Conservation (phyloP, 495 filamentous ascomycete species). For the Xylaria castorea region DNA sequence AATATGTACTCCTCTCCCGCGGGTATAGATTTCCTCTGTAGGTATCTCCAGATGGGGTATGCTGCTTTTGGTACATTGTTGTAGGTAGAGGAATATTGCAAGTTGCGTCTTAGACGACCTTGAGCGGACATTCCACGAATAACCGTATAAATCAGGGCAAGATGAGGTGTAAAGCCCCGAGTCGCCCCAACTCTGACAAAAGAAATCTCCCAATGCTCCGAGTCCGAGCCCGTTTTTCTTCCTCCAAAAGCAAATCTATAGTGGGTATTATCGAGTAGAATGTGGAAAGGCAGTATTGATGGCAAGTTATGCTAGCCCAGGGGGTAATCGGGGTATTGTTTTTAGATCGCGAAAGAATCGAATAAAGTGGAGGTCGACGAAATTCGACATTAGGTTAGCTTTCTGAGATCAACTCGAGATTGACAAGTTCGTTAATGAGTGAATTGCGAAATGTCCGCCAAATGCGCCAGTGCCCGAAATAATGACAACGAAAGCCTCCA, state of each 20-base stretch:
- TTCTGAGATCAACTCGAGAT: conserved; percentile 42
- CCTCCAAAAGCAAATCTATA: conserved; percentile 46
- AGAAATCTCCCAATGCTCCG: conserved; percentile 38
- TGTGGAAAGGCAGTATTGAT: conserved; percentile 38
- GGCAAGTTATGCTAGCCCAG: conserved; percentile 36
- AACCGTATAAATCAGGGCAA: neutral
- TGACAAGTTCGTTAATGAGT: conserved; percentile 38
- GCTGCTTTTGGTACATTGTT: conserved; percentile 26
- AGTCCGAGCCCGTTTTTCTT: conserved; percentile 37
- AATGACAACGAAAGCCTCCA: conserved; percentile 30
- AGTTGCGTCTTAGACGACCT: neutral
- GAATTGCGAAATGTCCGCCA: conserved; percentile 32
- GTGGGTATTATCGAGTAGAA: conserved; percentile 50
- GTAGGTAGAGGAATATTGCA: conserved; percentile 2
- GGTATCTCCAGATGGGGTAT: conserved; percentile 14
- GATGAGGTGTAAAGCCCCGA: conserved; percentile 10
- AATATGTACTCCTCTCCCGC: conserved; percentile 28
- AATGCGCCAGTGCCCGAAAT: conserved; percentile 31
- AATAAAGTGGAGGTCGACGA: conserved; percentile 35
- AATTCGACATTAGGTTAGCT: conserved; percentile 37
- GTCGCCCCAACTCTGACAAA: conserved; percentile 40
- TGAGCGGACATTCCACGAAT: conserved; percentile 3
- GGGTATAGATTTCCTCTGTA: conserved; percentile 19
- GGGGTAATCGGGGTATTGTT: conserved; percentile 36
- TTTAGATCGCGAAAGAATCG: conserved; percentile 24